phyloP scores from a whole-genome alignment of 2,329 filamentous ascomycete species.

The Trichoderma simmonsii region DNA sequence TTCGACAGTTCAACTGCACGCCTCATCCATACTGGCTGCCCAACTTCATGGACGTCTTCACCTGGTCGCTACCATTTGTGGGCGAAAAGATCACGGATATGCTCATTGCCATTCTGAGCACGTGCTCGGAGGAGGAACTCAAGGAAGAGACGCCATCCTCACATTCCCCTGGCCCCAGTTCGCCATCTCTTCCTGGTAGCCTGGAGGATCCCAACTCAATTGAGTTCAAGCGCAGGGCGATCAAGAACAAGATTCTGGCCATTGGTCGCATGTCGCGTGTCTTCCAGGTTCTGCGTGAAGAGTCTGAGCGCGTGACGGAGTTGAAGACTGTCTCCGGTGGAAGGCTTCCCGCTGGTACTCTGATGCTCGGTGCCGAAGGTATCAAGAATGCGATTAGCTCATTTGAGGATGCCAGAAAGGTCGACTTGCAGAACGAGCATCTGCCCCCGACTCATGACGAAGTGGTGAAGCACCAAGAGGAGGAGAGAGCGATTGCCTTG shows the following conservation, averaged over 20 bases:
- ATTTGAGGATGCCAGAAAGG: slow-evolving; percentile 95
- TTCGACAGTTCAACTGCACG: slow-evolving; percentile 98
- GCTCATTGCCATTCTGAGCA: slow-evolving; percentile 97
- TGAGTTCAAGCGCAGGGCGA: slow-evolving; percentile 91
- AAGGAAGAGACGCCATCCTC: slow-evolving; percentile 79
- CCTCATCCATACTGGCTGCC: slow-evolving; percentile 99
- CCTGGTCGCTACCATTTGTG: slow-evolving; percentile 98
- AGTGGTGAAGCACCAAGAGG: slow-evolving; percentile 76
- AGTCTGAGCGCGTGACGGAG: slow-evolving; percentile 94
- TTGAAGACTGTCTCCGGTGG: slow-evolving; percentile 95
- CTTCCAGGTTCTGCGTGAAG: slow-evolving; percentile 96
- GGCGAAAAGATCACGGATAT: slow-evolving; percentile 99
- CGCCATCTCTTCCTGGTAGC: slow-evolving; percentile 58
- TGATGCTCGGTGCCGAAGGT: slow-evolving; percentile 96
- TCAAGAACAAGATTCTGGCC: slow-evolving; percentile 99
- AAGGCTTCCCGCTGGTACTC: slow-evolving; percentile 85
- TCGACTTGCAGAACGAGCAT: slow-evolving; percentile 94
- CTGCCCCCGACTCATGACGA: slow-evolving; percentile 91
- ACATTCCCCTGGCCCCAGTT: slow-evolving; percentile 65
- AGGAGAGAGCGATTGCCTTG: slow-evolving; percentile 76
- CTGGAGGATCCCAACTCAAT: slow-evolving; percentile 73
- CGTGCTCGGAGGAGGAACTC: slow-evolving; percentile 97
- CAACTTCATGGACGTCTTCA: slow-evolving; percentile 99
- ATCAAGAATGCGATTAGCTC: slow-evolving; percentile 98
- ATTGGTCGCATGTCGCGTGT: slow-evolving; percentile 95